These are phyloP conservation scores for Zangia roseola DNA, from an alignment of 768 basidiomycete genomes.

Conservation along the genomic window DNA sequence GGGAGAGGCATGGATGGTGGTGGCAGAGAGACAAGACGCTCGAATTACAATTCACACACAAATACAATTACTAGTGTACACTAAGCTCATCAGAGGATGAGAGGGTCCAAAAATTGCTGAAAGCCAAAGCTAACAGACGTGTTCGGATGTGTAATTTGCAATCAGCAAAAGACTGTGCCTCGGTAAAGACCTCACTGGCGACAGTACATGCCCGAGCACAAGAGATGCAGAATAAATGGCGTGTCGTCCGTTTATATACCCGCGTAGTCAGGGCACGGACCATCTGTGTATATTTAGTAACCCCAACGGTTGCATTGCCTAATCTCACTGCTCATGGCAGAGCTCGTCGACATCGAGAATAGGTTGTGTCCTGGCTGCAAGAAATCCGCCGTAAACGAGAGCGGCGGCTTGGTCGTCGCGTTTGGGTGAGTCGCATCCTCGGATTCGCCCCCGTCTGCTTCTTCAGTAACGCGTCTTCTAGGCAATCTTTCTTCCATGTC, in stretches of 20 bases:
- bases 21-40: too few species aligned
- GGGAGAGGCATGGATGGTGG: conserved; percentile 66
- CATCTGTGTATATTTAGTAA: too few species aligned
- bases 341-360: conserved; percentile 41
- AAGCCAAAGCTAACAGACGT: conserved; percentile 85
- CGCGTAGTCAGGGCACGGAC: conserved; percentile 13
- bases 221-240: conserved; percentile 54
- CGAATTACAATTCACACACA: too few species aligned
- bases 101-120: conserved; percentile 88
- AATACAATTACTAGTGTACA: too few species aligned
- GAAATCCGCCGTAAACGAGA: conserved; percentile 73
- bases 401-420: conserved; percentile 87
- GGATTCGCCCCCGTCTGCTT: not conserved
- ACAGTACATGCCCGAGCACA: conserved; percentile 96
- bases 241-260: conserved; percentile 9
- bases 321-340: too few species aligned
- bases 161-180: conserved; percentile 95
- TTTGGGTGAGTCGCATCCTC: conserved; percentile 75
- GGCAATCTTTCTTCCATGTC: conserved; percentile 92
- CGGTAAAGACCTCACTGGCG: conserved; percentile 95
- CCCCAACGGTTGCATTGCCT: too few species aligned
- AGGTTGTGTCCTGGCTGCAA: conserved; percentile 82
- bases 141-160: conserved; percentile 98
- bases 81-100: not conserved
- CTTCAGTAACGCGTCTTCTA: conserved; percentile 31